Base-by-base conservation (phyloP, 106 monocot genomes). In the Platanthera guangdongensis region DNA sequence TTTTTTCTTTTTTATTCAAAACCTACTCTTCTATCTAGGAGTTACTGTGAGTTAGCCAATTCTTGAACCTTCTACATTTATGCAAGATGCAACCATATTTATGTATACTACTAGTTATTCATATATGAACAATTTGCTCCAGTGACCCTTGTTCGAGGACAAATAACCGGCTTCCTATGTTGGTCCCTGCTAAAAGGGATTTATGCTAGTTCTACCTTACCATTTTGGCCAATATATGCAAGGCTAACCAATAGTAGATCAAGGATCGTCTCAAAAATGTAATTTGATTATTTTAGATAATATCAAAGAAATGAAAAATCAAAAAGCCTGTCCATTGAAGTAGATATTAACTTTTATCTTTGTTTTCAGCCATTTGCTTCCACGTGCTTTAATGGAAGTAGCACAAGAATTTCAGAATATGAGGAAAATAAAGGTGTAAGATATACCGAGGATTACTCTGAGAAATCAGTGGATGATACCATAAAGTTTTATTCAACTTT, bases 341-440 rank as follows among this genome's bases (percentile, higher is more conserved):
- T 7, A 62, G 70, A 47, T 47, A 70, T 7, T 48, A 6, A 47
- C 7, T 45, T 47, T 57, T 72, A 11, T 76, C 12, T 54, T 74
- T 73, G 6, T 71, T 71, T 71, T 5, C 76, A 80, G 84, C 47
- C 77, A 12, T 65, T 54, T 55, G 62, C 80, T 73, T 84, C 76
- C 55, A 76, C 80, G 79, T 75, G 84, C 45, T 47, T 80, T 48
- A 53, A 62, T 71, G 75, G 75, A 68, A 52, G 53, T 28, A 76
- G 52, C 63, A 54, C 76, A 64, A 80, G 18, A 73, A 63, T 59
- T 60, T 8, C 75, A 45, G 75, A 72, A 76, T 83, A 79, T 71
- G 79, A 83, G 50, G 80, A 51, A 48, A 79, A 79, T 45, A 83
- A 68, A 19, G 9, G 70, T 71, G 6, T 64, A 59, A 78, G 50